Base-by-base conservation (phyloP, 805 yeast genomes). In the Candida stauntonica region DNA sequence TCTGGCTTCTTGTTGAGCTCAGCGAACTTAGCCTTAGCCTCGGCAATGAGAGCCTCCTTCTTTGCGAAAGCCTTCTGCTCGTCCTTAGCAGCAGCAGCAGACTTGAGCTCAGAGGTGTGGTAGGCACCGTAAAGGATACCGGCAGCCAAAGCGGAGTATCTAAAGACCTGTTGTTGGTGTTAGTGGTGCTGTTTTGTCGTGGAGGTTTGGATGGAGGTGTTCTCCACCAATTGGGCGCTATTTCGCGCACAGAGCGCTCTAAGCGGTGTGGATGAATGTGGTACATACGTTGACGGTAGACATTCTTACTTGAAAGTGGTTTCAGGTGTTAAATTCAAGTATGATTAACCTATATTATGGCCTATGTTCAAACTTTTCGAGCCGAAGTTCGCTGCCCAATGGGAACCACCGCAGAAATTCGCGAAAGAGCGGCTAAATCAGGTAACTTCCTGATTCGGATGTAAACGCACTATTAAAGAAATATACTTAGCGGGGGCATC, bases 1-100 rank as follows among this genome's bases (percentile, higher is more conserved):
- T 69, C 68, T 45, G 72, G 67, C 40, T 63, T 64, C 46, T 67
- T 68, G 55, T 74, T 65, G 57, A 78, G 66, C 64, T 77, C 82
- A 52, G 86, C 88, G 67, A 74, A 91, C 68, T 86, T 89, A 38
- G 81, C 83, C 72, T 86, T 88, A 52, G 98, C 99, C 65, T 87
- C 83, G 44, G 72, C 78, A 55, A 91, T 85, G 60, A 89, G 76
- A 55, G 81, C 79, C 63, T 77, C 75, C 64, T 86, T 77, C 50
- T 75, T 68, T 47, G 75, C 71, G 64, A 70, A 85, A 42, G 75
- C 78, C 30, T 67, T 68, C 38, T 68, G 67, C 55, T 78, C 85
- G 38, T 71, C 75, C 57, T 74, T 68, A 60, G 73, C 72, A 33
- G 63, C 67, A 44, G 82, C 88, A 39, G 72, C 71, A 17, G 75